phyloP scores from a whole-genome alignment of 768 basidiomycete genomes.

The Panaeolus cyanescens region DNA sequence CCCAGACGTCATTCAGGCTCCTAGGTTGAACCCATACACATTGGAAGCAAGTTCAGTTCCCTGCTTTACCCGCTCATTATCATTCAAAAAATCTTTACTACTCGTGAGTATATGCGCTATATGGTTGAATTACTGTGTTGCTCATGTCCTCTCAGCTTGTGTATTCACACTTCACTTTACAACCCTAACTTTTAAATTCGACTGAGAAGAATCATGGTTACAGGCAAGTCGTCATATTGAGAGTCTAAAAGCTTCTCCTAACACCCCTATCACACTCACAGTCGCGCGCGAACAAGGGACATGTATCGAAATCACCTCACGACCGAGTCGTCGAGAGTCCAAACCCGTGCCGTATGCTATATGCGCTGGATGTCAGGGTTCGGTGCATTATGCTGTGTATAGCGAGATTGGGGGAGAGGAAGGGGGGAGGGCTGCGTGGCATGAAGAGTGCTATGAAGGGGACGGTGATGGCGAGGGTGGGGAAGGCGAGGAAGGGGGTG shows the following conservation, averaged over 20 bases:
- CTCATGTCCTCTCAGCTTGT: too few relatives aligned
- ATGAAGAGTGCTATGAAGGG: conserved; percentile 8
- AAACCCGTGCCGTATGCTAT: conserved; percentile 7
- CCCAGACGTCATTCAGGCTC: too few relatives aligned
- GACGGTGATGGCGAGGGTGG: neutral
- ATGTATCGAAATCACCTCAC: neutral
- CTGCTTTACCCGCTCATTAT: too few relatives aligned
- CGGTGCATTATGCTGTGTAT: neutral
- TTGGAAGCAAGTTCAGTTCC: too few relatives aligned
- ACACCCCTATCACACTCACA: neutral
- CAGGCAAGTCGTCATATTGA: neutral
- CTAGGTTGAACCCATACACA: too few relatives aligned
- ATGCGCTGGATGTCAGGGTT: conserved; percentile 8
- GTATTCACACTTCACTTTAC: too few relatives aligned
- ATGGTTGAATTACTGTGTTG: too few relatives aligned
- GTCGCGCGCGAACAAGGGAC: neutral
- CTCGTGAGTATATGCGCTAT: too few relatives aligned
- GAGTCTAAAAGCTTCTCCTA: neutral
- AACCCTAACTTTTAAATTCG: too few relatives aligned
- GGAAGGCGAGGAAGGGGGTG: neutral
- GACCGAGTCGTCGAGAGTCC: neutral
- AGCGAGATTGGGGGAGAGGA: neutral
- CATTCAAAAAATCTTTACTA: too few relatives aligned
- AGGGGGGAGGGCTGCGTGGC: conserved; percentile 3
- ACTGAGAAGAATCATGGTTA: neutral